A percentile compares a stretch with the other conserved stretches of the same genome.
phyloP scores from a whole-genome alignment of 345 rosid species.

The Gossypium rotundifolium region DNA sequence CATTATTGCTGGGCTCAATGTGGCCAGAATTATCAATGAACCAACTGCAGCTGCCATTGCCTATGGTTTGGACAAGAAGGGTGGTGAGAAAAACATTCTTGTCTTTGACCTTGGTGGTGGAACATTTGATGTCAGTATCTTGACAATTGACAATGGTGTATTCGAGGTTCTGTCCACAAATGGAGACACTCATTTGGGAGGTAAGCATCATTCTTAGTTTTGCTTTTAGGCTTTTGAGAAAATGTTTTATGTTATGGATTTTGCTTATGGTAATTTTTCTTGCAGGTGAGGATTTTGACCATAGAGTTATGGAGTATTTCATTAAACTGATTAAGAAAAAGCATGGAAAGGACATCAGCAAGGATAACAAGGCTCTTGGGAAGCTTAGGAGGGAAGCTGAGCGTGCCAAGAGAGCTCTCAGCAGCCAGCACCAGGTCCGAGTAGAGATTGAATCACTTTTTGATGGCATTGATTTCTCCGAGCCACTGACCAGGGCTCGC shows the following conservation, averaged over 20 bases:
- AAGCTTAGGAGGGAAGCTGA: conserved; percentile 91
- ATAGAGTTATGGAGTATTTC: conserved; percentile 93
- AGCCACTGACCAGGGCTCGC: conserved; percentile 95
- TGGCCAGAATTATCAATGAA: conserved; percentile 92
- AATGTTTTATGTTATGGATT: background rate
- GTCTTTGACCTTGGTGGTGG: conserved; percentile 99
- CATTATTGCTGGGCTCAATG: conserved; percentile 85
- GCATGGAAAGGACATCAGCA: conserved; percentile 95
- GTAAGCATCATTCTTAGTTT: conserved; percentile 28
- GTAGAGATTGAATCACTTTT: conserved; percentile 95
- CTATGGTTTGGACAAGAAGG: conserved; percentile 90
- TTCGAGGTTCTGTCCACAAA: conserved; percentile 96
- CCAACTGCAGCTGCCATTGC: conserved; percentile 99
- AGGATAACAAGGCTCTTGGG: conserved; percentile 89
- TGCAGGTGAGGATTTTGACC: conserved; percentile 96
- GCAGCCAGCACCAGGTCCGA: conserved; percentile 99
- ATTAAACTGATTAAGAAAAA: conserved; percentile 95
- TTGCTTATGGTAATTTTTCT: conserved; percentile 11
- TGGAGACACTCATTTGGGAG: conserved; percentile 99
- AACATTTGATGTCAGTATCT: conserved; percentile 92
- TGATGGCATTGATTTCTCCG: conserved; percentile 89
- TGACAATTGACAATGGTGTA: conserved; percentile 94
- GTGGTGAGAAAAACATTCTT: conserved; percentile 97
- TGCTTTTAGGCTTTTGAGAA: background rate
- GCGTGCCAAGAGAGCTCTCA: conserved; percentile 99